Percentiles rank a stretch among this genome's conserved stretches.
These are phyloP conservation scores for Phytophthora uliginosa DNA, from an alignment of 352 stramenopile species.

Conservation along the genomic window DNA sequence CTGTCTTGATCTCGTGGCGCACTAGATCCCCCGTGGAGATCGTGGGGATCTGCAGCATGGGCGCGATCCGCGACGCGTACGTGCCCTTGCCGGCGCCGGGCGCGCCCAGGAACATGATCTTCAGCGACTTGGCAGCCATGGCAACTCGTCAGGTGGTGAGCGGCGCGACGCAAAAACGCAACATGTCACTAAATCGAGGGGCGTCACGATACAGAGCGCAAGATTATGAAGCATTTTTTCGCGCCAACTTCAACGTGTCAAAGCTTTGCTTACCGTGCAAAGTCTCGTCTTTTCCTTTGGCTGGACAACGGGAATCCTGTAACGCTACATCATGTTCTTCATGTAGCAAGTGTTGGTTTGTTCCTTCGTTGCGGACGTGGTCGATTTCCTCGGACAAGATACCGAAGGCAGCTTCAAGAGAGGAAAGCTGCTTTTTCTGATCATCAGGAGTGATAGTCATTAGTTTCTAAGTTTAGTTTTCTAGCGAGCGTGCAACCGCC, in stretches of 20 bases:
- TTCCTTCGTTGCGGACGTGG: too few relatives aligned
- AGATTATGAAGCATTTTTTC: slow-evolving; percentile 21
- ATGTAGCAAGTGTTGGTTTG: too few relatives aligned
- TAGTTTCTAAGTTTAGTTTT: too few relatives aligned
- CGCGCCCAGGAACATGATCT: slow-evolving; percentile 93
- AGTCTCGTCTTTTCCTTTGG: not conserved
- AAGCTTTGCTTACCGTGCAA: slow-evolving; percentile 6
- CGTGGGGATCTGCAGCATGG: slow-evolving; percentile 87
- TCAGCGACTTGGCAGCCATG: slow-evolving; percentile 58
- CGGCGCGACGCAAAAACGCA: slow-evolving; percentile 6
- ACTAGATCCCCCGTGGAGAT: slow-evolving; percentile 93
- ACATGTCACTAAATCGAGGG: slow-evolving; percentile 15
- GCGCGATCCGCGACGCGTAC: slow-evolving; percentile 90
- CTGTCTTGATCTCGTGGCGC: slow-evolving; percentile 89
- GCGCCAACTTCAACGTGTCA: slow-evolving; percentile 17
- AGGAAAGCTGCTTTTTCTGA: too few relatives aligned
- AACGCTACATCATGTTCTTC: too few relatives aligned
- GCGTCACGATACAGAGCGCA: not conserved
- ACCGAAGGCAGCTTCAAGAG: too few relatives aligned
- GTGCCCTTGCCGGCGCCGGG: slow-evolving; percentile 93
- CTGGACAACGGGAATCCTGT: too few relatives aligned
- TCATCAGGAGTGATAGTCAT: too few relatives aligned
- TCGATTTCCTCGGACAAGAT: too few relatives aligned
- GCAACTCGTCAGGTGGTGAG: not conserved
- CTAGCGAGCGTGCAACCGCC: too few relatives aligned